Base-by-base conservation (phyloP, 345 rosid genomes). In the Salix viminalis region DNA sequence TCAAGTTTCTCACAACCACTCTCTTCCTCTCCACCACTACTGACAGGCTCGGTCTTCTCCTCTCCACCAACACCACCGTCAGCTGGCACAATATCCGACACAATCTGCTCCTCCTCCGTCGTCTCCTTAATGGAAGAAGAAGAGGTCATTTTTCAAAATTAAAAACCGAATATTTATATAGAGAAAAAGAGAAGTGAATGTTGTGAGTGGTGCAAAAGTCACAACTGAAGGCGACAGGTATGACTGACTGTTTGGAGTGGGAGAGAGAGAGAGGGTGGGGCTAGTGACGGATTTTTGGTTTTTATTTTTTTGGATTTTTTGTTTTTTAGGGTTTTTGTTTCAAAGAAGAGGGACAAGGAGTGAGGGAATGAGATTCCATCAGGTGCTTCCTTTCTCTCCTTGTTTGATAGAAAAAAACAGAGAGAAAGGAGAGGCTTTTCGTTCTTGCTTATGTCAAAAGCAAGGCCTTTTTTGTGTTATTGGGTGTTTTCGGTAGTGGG, bases 141-240 rank as follows among this genome's bases (percentile, higher is more conserved):
- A 78, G 71, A 70, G 74, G 82, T 92, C 97, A 91, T 90, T 83
- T 46, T 79, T 85, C 75, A 50, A 83, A 71, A 79, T 78, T 1
- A 26, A 84, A 84, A 84, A 85, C 92, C 91, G 78, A 86, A 82
- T 34, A 6, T 16, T 23, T 70, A 76, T 73, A 73, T 79, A 77
- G 74, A 83, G 80, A 34, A 69, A 73, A 76, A 76, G 70, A 79
- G 73, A 77, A 74, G 58, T 85, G 73, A 82, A 77, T 72, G 23
- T 46, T 30, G 70, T 75, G 74, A 82, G 92, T 83, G 91, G 79
- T 76, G 86, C 81, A 88, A 90, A 91, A 90, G 96, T 91, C 92
- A 85, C 92, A 73, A 80, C 69, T 92, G 98, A 94, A 86, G 97
- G 98, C 92, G 95, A 94, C 97, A 94, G 97, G 79, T 80, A 83